Conservation (phyloP, 257 asterid species). For the Fraxinus americana region DNA sequence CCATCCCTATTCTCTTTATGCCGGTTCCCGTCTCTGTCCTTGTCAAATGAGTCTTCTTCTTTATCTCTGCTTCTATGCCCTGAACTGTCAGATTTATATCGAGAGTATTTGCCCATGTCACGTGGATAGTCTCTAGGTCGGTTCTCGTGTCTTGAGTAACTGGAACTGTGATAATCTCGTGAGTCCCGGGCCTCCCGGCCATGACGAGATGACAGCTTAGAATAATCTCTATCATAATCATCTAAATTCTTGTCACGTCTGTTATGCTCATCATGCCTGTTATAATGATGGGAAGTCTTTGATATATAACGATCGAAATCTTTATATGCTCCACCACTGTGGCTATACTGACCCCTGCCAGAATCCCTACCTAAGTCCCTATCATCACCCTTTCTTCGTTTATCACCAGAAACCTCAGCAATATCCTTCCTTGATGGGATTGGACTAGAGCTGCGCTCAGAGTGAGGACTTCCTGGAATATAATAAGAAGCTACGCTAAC, state of each 20-base stretch:
- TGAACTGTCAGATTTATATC: constrained; percentile 49
- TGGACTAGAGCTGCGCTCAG: constrained; percentile 58
- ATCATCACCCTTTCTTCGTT: constrained; percentile 52
- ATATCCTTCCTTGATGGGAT: constrained; percentile 46
- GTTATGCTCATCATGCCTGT: constrained; percentile 51
- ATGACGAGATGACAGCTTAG: constrained; percentile 60
- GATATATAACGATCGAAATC: constrained; percentile 63
- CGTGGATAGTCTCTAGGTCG: constrained; percentile 52
- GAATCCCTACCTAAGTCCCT: constrained; percentile 43
- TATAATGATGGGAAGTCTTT: constrained; percentile 44
- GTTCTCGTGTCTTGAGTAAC: constrained; percentile 48
- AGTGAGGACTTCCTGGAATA: constrained; percentile 70
- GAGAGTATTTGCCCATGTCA: constrained; percentile 48
- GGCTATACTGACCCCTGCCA: constrained; percentile 48
- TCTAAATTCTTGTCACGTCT: constrained; percentile 60
- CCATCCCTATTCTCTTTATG: constrained; percentile 49
- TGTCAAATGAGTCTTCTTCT: constrained; percentile 50
- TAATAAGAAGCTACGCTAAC: constrained; percentile 45
- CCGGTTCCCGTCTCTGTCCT: constrained; percentile 40
- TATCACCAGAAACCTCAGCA: constrained; percentile 42
- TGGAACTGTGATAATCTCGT: constrained; percentile 36
- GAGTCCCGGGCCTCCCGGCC: constrained; percentile 63
- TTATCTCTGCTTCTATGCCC: constrained; percentile 54
- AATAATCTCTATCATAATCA: constrained; percentile 67
- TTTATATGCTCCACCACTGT: constrained; percentile 53